Conservation (phyloP, 805 yeast genomes). For the Spathaspora passalidarum region DNA sequence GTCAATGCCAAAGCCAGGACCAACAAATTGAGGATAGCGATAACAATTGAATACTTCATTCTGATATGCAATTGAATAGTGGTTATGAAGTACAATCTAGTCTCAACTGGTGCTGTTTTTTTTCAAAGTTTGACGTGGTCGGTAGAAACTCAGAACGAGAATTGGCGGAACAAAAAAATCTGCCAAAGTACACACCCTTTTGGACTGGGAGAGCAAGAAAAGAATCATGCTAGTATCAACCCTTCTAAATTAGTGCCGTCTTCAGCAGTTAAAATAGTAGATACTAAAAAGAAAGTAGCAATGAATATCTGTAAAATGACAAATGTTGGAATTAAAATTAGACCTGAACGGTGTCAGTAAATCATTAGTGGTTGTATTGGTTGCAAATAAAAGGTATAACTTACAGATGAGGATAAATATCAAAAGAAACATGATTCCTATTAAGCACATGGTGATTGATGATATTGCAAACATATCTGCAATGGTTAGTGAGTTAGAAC, state of each 20-base stretch:
- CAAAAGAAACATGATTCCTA: slow-evolving; percentile 7
- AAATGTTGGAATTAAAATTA: slow-evolving; percentile 10
- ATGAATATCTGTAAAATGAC: slow-evolving; percentile 8
- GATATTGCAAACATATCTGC: slow-evolving; percentile 14
- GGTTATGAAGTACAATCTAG: not conserved
- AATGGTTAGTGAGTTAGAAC: too few species aligned
- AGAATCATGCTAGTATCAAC: not conserved
- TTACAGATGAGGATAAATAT: slow-evolving; percentile 12
- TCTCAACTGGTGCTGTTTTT: not conserved
- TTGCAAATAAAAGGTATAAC: slow-evolving; percentile 7
- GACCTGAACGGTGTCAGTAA: slow-evolving; percentile 8
- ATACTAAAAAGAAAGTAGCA: slow-evolving; percentile 7
- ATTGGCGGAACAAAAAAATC: slow-evolving; percentile 2
- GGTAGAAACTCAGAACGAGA: not conserved
- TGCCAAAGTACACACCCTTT: slow-evolving; percentile 2
- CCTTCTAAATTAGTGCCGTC: slow-evolving; percentile 6
- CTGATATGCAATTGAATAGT: not conserved
- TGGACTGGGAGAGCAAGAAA: not conserved
- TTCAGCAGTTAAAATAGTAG: slow-evolving; percentile 6
- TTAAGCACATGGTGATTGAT: slow-evolving; percentile 10
- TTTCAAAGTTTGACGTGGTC: slow-evolving; percentile 14
- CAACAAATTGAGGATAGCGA: slow-evolving; percentile 17
- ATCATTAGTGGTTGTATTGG: not conserved
- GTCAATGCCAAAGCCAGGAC: slow-evolving; percentile 25
- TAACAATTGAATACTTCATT: slow-evolving; percentile 20